Conservation (phyloP, 805 yeast species). For the Scheffersomyces stipitis region DNA sequence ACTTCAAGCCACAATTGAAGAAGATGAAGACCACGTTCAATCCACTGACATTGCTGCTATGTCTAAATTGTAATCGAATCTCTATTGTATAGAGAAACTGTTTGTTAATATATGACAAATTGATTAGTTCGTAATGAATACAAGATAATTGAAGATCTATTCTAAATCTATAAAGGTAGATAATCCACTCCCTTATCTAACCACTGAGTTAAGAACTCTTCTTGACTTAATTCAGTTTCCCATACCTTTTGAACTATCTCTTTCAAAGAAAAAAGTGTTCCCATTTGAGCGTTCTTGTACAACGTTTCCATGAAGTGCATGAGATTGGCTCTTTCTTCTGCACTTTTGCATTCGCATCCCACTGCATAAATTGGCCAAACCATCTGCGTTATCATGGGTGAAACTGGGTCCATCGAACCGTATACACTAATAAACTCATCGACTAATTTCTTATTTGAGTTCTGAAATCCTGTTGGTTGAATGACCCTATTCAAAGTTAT, state of each 20-base stretch:
- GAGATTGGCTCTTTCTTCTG: constrained; percentile 28
- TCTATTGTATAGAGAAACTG: constrained; percentile 23
- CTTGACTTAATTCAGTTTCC: constrained; percentile 43
- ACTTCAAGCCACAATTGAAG: constrained; percentile 74
- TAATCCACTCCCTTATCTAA: constrained; percentile 51
- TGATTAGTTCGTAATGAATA: constrained; percentile 7
- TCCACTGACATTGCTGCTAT: constrained; percentile 98
- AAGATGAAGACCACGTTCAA: constrained; percentile 99
- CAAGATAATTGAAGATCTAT: constrained; percentile 2
- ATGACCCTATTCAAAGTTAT: constrained; percentile 26
- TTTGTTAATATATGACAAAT: constrained; percentile 2
- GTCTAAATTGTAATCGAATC: constrained; percentile 76
- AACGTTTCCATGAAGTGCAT: constrained; percentile 39
- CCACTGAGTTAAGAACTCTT: constrained; percentile 49
- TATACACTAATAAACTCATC: constrained; percentile 51
- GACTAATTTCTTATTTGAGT: constrained; percentile 29
- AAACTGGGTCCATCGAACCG: constrained; percentile 41
- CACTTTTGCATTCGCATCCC: constrained; percentile 42
- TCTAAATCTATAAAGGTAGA: constrained; percentile 31
- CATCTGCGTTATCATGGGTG: constrained; percentile 58
- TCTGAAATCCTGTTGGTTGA: constrained; percentile 23
- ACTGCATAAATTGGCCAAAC: constrained; percentile 61
- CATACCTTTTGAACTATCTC: constrained; percentile 46
- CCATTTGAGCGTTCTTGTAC: constrained; percentile 53
- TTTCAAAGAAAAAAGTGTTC: constrained; percentile 46